phyloP scores from a whole-genome alignment of 202 grass and related monocot species.

The Brachypodium distachyon region DNA sequence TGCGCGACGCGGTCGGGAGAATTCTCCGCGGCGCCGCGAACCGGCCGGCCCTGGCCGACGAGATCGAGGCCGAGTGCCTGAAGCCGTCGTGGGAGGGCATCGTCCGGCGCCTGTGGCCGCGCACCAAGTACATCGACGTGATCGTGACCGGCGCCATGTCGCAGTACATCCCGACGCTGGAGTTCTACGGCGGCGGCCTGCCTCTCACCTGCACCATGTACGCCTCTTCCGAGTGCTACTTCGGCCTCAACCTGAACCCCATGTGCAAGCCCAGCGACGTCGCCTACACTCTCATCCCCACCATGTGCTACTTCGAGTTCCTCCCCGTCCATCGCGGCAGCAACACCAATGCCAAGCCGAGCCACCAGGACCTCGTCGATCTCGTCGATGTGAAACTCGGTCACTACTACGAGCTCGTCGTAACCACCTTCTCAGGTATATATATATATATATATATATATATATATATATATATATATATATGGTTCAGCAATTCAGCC shows the following conservation, averaged over 20 bases:
- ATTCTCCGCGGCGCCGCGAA: constrained; percentile 53
- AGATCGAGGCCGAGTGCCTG: constrained; percentile 59
- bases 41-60: constrained; percentile 39
- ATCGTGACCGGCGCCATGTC: constrained; percentile 95
- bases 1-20: constrained; percentile 52
- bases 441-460: too few relatives aligned
- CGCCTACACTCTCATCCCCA: constrained; percentile 89
- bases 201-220: constrained; percentile 95
- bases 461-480: too few relatives aligned
- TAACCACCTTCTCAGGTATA: constrained; percentile 94
- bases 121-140: constrained; percentile 90
- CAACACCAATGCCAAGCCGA: constrained; percentile 29
- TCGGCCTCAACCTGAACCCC: constrained; percentile 87
- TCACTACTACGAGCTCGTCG: constrained; percentile 84
- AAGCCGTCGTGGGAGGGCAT: constrained; percentile 84
- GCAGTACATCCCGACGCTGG: constrained; percentile 89
- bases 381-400: constrained; percentile 79
- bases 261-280: constrained; percentile 88
- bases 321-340: constrained; percentile 36
- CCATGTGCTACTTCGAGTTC: constrained; percentile 96
- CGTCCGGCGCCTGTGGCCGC: constrained; percentile 79
- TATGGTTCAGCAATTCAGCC: too few relatives aligned
- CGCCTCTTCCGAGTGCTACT: constrained; percentile 92
- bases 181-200: constrained; percentile 68
- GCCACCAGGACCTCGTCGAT: constrained; percentile 60